A percentile compares a stretch with the other conserved stretches of the same genome.
Conservation (phyloP, 805 yeast genomes). For the Pichia cephalocereana region DNA sequence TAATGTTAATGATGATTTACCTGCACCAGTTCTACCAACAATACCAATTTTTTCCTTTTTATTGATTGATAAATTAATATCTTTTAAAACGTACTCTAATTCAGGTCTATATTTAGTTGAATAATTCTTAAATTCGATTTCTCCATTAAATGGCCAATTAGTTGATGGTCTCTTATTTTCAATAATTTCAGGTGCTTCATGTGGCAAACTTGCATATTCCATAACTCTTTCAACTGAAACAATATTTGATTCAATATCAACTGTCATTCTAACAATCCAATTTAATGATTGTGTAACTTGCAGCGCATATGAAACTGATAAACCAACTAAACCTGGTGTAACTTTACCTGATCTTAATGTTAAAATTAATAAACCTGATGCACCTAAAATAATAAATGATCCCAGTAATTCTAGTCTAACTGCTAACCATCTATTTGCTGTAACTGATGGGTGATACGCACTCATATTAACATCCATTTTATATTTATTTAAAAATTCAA, state of each 20-base stretch:
- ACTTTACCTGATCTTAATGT: conserved; percentile 60
- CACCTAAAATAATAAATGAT: conserved; percentile 74
- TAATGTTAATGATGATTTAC: conserved; percentile 77
- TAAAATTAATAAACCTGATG: conserved; percentile 74
- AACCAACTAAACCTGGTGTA: conserved; percentile 88
- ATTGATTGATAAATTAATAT: conserved; percentile 53
- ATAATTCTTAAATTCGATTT: conserved; percentile 57
- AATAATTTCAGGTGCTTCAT: conserved; percentile 69
- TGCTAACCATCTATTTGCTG: conserved; percentile 96
- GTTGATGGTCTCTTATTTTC: conserved; percentile 48
- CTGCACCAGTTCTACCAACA: conserved; percentile 97
- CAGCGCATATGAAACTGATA: conserved; percentile 86
- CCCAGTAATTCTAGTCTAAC: conserved; percentile 90
- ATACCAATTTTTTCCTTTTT: conserved; percentile 85
- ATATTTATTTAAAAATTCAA: conserved; percentile 51
- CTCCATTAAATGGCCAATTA: conserved; percentile 70
- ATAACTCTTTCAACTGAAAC: conserved; percentile 68
- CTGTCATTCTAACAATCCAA: conserved; percentile 99
- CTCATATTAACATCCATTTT: conserved; percentile 81
- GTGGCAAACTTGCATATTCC: conserved; percentile 40
- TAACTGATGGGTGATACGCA: conserved; percentile 86
- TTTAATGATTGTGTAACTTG: conserved; percentile 89
- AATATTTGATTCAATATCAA: conserved; percentile 94
- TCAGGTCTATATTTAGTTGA: conserved; percentile 80
- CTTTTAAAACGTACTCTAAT: conserved; percentile 68